Conservation (phyloP, 73 alveolate species). For the Paramecium primaurelia region DNA sequence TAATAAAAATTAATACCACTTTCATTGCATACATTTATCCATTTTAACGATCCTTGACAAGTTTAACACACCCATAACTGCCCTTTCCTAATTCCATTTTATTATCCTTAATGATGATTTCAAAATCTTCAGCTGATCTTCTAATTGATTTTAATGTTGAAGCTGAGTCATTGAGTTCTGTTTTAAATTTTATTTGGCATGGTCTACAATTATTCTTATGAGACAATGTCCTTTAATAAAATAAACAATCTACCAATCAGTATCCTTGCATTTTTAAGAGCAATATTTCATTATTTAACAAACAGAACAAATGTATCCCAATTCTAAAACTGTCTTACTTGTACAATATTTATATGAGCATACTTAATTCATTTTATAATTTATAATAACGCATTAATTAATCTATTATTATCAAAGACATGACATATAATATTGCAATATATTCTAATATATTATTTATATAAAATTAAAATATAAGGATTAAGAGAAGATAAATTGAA, state of each 20-base stretch:
- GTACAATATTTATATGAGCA: background rate
- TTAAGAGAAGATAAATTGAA: background rate
- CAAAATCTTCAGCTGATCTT: slow-evolving; percentile 7
- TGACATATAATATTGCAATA: background rate
- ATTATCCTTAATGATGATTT: slow-evolving; percentile 18
- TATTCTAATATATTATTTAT: background rate
- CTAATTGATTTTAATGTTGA: background rate
- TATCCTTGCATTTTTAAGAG: slow-evolving; percentile 22
- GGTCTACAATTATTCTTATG: background rate
- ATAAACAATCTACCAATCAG: background rate
- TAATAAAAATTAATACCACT: background rate
- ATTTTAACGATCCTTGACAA: slow-evolving; percentile 26
- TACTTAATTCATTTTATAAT: background rate
- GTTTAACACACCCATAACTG: slow-evolving; percentile 50
- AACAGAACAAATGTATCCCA: background rate
- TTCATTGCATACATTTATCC: slow-evolving; percentile 55
- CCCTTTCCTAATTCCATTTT: slow-evolving; percentile 41
- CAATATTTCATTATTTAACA: background rate
- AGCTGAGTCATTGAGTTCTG: slow-evolving; percentile 27
- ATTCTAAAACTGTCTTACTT: background rate
- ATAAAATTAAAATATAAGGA: no score
- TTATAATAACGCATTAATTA: slow-evolving; percentile 16
- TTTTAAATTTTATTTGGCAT: background rate
- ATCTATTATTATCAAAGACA: background rate
- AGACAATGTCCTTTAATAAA: background rate